phyloP scores from a whole-genome alignment of 148 eudicot species.

The Selenicereus undatus region DNA sequence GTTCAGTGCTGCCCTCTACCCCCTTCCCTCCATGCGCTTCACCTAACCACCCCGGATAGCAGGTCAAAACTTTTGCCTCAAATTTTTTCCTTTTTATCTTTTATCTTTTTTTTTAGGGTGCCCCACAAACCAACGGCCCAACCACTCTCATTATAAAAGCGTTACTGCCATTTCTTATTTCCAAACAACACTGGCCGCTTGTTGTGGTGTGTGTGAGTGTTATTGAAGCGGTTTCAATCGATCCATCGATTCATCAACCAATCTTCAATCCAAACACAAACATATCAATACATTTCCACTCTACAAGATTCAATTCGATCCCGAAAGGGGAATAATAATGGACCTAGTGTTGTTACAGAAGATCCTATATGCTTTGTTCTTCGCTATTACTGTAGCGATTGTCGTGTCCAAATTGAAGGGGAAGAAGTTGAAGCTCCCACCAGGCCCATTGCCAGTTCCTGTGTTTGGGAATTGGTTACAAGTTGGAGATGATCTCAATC shows the following conservation, averaged over 20 bases:
- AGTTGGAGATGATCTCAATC: slow-evolving; percentile 76
- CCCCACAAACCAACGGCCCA: not conserved
- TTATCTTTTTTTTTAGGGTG: not conserved
- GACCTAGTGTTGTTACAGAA: slow-evolving; percentile 65
- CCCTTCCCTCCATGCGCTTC: not conserved
- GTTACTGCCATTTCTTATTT: not conserved
- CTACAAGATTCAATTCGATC: not conserved
- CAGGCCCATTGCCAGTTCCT: slow-evolving; percentile 68
- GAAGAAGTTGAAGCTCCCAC: slow-evolving; percentile 54
- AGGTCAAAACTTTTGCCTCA: not conserved
- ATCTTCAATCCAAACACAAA: not conserved
- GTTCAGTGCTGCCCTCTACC: no score
- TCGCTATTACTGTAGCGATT: slow-evolving; percentile 39
- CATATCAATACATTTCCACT: not conserved
- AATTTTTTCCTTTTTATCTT: not conserved
- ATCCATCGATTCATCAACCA: not conserved
- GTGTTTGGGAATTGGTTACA: slow-evolving; percentile 83
- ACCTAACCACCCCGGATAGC: not conserved
- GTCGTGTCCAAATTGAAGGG: slow-evolving; percentile 47
- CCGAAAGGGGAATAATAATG: slow-evolving; percentile 3
- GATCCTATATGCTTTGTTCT: slow-evolving; percentile 44
- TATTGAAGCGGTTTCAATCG: not conserved
- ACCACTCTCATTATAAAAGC: slow-evolving; percentile 11
- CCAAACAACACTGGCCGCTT: not conserved
- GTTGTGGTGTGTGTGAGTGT: not conserved